Base-by-base conservation (phyloP, 805 yeast genomes). In the Pichia thaimueangensis region DNA sequence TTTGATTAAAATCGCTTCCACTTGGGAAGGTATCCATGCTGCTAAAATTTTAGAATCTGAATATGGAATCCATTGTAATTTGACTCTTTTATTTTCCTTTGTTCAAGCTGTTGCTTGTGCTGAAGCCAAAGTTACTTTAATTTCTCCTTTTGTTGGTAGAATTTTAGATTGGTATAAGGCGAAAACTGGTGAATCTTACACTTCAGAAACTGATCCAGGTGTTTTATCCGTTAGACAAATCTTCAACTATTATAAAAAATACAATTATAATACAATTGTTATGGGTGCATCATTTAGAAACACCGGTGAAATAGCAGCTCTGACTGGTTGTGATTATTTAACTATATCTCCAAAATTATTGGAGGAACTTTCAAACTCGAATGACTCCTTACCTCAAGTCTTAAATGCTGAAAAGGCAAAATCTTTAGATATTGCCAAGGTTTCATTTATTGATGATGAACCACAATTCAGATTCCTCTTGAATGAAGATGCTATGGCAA, bases 211-310 rank as follows among this genome's bases (percentile, higher is more conserved):
- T 53, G 97, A 93, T 70, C 98, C 99, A 55, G 99, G 99, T 83
- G 97, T 93, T 49, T 40, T 72, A 39, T 86, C 96, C 33, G 98
- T 93, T 58, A 82, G 80, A 69, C 65, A 63, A 49, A 93, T 93
- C 68, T 93, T 67, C 86, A 85, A 89, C 84, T 93, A 93, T 81
- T 93, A 93, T 85, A 93, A 93, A 82, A 91, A 91, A 74, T 86
- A 68, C 69, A 91, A 82, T 57, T 93, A 93, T 81, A 77, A 91
- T 60, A 93, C 99, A 67, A 89, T 93, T 64, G 97, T 93, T 63
- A 93, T 93, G 99, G 99, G 98, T 70, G 99, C 99, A 47, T 91
- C 97, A 47, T 91, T 93, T 88, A 91, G 99, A 81, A 93, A 89
- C 76, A 68, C 73, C 50, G 96, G 88, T 56, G 98, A 91, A 74